Evolutionary conservation across 23 red algal species (phyloP).

Genomic region (Cyanidium caldarium): DNA sequence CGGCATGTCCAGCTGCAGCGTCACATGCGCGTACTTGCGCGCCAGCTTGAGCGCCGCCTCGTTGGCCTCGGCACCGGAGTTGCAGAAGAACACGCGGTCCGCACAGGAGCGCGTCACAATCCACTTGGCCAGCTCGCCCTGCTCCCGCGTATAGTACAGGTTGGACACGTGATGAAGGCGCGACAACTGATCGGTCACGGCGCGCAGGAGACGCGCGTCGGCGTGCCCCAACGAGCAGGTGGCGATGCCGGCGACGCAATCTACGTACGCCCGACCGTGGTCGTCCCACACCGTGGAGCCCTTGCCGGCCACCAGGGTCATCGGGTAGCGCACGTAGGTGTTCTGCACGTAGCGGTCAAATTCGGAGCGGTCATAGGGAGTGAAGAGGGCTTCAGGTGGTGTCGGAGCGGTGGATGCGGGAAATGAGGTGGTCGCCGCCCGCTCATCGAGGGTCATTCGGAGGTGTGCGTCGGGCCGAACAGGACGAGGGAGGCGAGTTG

Average conservation of each 20-base stretch:
- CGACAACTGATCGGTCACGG: slow-evolving; percentile 30
- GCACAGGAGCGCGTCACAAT: slow-evolving; percentile 62
- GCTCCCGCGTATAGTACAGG: slow-evolving; percentile 72
- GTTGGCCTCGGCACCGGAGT: slow-evolving; percentile 91
- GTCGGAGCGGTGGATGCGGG: no score
- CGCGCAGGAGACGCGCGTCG: slow-evolving; percentile 35
- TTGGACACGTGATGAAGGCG: slow-evolving; percentile 71
- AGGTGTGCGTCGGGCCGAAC: no score
- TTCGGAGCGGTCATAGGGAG: neutral
- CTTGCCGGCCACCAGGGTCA: slow-evolving; percentile 39
- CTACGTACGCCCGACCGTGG: slow-evolving; percentile 45
- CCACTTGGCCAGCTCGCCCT: slow-evolving; percentile 56
- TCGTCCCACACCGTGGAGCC: slow-evolving; percentile 42
- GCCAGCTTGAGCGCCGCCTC: slow-evolving; percentile 95
- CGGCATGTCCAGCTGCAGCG: slow-evolving; percentile 19
- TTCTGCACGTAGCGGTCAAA: slow-evolving; percentile 64
- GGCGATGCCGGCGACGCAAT: slow-evolving; percentile 88
- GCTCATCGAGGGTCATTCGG: no score
- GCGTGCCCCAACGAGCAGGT: slow-evolving; percentile 86
- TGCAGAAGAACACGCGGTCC: slow-evolving; percentile 96
- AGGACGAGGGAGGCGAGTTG: no score
- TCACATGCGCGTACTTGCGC: slow-evolving; percentile 52
- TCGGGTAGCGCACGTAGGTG: slow-evolving; percentile 52
- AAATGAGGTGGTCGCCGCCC: no score
- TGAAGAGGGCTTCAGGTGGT: no score